phyloP scores from a whole-genome alignment of 805 yeast species.

The Tanozyma kutaoensis region DNA sequence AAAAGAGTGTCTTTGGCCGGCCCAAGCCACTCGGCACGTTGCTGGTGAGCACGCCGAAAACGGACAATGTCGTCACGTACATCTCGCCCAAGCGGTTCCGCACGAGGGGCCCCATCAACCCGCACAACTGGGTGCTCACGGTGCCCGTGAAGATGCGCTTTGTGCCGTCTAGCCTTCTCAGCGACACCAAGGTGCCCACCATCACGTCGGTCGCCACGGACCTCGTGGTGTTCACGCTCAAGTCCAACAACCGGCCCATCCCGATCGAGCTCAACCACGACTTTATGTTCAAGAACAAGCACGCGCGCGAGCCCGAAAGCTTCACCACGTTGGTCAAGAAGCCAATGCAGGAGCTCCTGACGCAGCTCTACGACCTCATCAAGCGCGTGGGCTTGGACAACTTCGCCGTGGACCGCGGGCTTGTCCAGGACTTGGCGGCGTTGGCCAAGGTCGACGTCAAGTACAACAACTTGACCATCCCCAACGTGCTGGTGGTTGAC shows the following conservation, averaged over 20 bases:
- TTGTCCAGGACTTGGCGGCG: slow-evolving; percentile 16
- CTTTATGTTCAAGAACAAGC: slow-evolving; percentile 18
- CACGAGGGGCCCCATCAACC: slow-evolving; percentile 1
- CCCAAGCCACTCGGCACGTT: slow-evolving; percentile 18
- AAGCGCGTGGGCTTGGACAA: slow-evolving; percentile 11
- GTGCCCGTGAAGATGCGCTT: slow-evolving; percentile 19
- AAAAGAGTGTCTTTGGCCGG: slow-evolving; percentile 15
- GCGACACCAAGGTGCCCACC: slow-evolving; percentile 9
- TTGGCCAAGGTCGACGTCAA: slow-evolving; percentile 17
- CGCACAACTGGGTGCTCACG: slow-evolving; percentile 8
- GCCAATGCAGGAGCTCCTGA: slow-evolving; percentile 18
- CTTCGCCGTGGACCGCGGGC: slow-evolving; percentile 13
- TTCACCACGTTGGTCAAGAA: slow-evolving; percentile 18
- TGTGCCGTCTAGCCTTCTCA: slow-evolving; percentile 9
- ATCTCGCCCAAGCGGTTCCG: slow-evolving; percentile 9
- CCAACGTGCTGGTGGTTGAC: slow-evolving; percentile 6
- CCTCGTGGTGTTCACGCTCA: slow-evolving; percentile 15
- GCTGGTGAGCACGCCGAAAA: slow-evolving; percentile 18
- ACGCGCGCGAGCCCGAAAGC: slow-evolving; percentile 9
- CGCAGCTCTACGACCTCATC: slow-evolving; percentile 12
- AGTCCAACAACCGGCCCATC: slow-evolving; percentile 17
- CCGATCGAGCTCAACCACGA: slow-evolving; percentile 23
- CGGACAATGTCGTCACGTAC: slow-evolving; percentile 14
- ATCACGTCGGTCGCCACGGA: slow-evolving; percentile 16
- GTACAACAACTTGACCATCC: slow-evolving; percentile 13